A percentile compares a stretch with the other conserved stretches of the same genome.
Conservation (phyloP, 306 rosid species). For the Alnus glutinosa region DNA sequence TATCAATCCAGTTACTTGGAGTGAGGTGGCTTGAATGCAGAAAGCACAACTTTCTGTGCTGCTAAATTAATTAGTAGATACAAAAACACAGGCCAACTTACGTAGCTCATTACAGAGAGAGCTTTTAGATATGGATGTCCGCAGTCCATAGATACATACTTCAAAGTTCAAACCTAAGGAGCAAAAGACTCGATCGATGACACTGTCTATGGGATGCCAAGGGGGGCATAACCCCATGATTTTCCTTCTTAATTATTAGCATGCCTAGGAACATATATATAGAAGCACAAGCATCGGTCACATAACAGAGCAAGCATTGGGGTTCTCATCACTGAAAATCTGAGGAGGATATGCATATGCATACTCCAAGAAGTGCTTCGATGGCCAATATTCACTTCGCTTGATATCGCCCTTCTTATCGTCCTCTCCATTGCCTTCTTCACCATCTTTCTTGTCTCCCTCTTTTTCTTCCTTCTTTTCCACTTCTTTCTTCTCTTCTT, state of each 20-base stretch:
- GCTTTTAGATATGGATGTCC: neutral
- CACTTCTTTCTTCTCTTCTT: slow-evolving; percentile 42
- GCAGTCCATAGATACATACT: slow-evolving; percentile 3
- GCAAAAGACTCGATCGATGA: neutral
- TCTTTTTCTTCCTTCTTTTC: slow-evolving; percentile 35
- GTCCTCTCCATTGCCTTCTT: slow-evolving; percentile 48
- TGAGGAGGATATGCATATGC: slow-evolving; percentile 43
- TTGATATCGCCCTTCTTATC: slow-evolving; percentile 52
- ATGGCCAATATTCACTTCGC: slow-evolving; percentile 63
- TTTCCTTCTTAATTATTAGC: neutral
- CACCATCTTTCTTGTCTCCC: slow-evolving; percentile 39
- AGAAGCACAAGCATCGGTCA: slow-evolving; percentile 22
- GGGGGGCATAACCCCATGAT: slow-evolving; percentile 6
- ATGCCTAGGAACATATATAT: neutral
- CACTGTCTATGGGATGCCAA: slow-evolving; percentile 7
- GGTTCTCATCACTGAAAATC: slow-evolving; percentile 93
- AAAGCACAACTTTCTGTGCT: slow-evolving; percentile 10
- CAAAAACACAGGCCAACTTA: slow-evolving; percentile 10
- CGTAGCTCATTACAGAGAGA: slow-evolving; percentile 11
- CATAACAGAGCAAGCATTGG: slow-evolving; percentile 86
- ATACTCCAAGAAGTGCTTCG: slow-evolving; percentile 49
- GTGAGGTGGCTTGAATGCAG: neutral
- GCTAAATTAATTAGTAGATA: neutral
- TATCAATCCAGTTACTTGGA: too few species aligned
- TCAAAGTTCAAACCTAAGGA: slow-evolving; percentile 11